Base-by-base conservation (phyloP, 2,329 filamentous ascomycete species). In the Colletotrichum sp. region DNA sequence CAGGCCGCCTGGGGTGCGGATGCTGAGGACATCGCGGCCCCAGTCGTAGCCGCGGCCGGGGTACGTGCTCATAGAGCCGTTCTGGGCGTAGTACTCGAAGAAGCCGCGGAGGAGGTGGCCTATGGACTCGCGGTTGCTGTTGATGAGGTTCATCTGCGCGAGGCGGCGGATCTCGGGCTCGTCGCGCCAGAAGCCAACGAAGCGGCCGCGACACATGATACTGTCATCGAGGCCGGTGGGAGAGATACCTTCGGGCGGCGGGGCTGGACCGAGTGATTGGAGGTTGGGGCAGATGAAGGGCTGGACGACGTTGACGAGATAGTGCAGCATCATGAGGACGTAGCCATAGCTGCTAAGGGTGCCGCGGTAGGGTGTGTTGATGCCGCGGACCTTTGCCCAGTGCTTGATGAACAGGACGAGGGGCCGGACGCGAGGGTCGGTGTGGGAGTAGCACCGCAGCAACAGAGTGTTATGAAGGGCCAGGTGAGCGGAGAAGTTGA, bases 291-390 rank as follows among this genome's bases (percentile, higher is more conserved):
- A 92, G 21, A 98, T 94, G 70, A 95, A 95, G 1, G 96, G 96
- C 64, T 92, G 88, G 1, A 91, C 94, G 69, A 98, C 84, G 79
- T 98, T 98, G 81, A 97, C 92, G 32, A 98, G 90, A 81, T 96
- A 98, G 84, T 98, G 96, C 18, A 98, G 87, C 6, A 98, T 93
- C 96, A 98, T 98, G 52, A 98, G 87, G 7, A 97, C 95, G 84
- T 96, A 98, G 66, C 96, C 96, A 81, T 98, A 98, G 79, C 95
- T 96, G 69, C 94, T 96, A 21, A 98, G 87, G 0, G 95, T 98
- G 57, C 96, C 96, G 49, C 93, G 93, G 82, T 98, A 98, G 3
- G 95, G 93, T 57, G 93, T 95, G 84, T 98, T 98, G 85, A 98
- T 96, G 78, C 93, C 94, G 63, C 96, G 92, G 32, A 90, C 89